Conservation (phyloP, 495 filamentous ascomycete genomes). For the Ramalina intermedia region DNA sequence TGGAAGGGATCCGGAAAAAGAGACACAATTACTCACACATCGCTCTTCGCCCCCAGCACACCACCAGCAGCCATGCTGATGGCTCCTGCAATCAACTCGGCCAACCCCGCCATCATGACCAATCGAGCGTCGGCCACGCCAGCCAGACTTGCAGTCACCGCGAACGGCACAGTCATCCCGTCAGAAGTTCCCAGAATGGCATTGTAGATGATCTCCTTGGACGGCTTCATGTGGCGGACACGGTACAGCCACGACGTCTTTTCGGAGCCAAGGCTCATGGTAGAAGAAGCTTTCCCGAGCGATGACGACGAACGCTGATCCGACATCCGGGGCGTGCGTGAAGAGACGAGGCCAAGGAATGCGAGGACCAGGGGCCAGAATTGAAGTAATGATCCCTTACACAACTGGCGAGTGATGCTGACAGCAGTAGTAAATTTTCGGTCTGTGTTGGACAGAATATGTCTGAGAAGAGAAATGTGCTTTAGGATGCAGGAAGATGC, state of each 20-base stretch:
- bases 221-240: constrained; percentile 6
- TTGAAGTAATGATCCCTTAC: too few relatives aligned
- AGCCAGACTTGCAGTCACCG: constrained; percentile 38
- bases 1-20: not conserved
- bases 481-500: too few relatives aligned
- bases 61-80: constrained; percentile 47
- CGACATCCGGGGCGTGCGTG: too few relatives aligned
- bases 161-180: constrained; percentile 47
- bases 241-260: not conserved
- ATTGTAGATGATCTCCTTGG: constrained; percentile 37
- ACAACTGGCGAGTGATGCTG: too few relatives aligned
- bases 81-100: constrained; percentile 43
- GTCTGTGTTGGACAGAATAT: too few relatives aligned
- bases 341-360: too few relatives aligned
- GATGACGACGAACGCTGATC: not conserved
- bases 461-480: too few relatives aligned
- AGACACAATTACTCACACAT: constrained; percentile 33
- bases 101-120: constrained; percentile 43
- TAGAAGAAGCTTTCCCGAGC: not conserved
- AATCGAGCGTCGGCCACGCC: constrained; percentile 39
- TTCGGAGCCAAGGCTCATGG: not conserved
- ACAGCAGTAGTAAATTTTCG: too few relatives aligned
- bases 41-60: constrained; percentile 54
- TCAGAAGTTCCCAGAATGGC: constrained; percentile 48
- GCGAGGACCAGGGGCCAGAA: too few relatives aligned